These are phyloP conservation scores for Phytophthora rubi DNA, from an alignment of 352 stramenopile genomes.

Conservation along the genomic window DNA sequence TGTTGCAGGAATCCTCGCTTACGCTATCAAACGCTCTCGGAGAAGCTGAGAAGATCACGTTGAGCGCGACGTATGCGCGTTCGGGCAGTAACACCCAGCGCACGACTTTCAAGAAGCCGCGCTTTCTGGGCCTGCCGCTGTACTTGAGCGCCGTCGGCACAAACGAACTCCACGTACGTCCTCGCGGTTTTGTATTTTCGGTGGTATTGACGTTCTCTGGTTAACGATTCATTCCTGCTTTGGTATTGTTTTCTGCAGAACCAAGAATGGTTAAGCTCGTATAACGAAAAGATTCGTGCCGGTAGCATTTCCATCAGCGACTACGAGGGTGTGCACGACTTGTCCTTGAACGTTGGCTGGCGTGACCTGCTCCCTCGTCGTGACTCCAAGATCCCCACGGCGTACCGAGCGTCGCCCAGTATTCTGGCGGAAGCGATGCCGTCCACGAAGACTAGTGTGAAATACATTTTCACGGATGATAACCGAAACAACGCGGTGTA, in stretches of 20 bases:
- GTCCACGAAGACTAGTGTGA: constrained; percentile 92
- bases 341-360: constrained; percentile 88
- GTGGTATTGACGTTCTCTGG: neutral
- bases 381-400: constrained; percentile 85
- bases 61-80: constrained; percentile 82
- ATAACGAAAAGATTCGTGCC: constrained; percentile 88
- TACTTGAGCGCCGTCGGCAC: constrained; percentile 77
- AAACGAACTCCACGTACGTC: constrained; percentile 82
- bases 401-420: constrained; percentile 89
- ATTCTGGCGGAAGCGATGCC: constrained; percentile 91
- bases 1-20: constrained; percentile 75
- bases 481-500: constrained; percentile 88
- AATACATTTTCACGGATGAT: constrained; percentile 94
- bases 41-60: constrained; percentile 83
- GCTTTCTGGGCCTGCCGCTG: constrained; percentile 82
- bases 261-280: constrained; percentile 88
- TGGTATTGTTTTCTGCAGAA: constrained; percentile 44
- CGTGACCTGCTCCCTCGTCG: constrained; percentile 87
- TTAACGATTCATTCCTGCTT: neutral
- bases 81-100: constrained; percentile 88
- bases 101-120: constrained; percentile 86
- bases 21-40: constrained; percentile 87
- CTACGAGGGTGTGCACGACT: constrained; percentile 84
- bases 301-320: constrained; percentile 88
- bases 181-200: neutral